A percentile compares a stretch with the other conserved stretches of the same genome.
These are phyloP conservation scores for Fusarium sp. DNA, from an alignment of 2,329 filamentous ascomycete species.

Conservation along the genomic window DNA sequence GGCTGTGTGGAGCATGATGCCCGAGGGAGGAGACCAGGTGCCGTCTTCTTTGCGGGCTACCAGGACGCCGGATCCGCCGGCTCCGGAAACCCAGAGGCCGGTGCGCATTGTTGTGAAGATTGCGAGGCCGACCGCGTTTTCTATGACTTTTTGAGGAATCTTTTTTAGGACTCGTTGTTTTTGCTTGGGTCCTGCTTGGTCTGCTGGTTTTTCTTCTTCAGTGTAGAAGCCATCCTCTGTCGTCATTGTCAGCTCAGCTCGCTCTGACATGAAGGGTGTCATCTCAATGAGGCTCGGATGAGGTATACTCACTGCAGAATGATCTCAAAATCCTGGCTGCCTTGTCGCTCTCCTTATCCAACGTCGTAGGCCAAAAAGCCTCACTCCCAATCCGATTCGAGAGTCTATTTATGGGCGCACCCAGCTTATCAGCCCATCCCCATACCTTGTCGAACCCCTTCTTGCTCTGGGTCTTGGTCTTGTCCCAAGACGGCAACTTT, in stretches of 20 bases:
- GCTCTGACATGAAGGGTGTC: neutral
- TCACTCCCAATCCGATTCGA: slow-evolving; percentile 84
- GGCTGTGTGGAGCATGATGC: slow-evolving; percentile 83
- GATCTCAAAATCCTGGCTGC: slow-evolving; percentile 84
- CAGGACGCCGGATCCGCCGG: slow-evolving; percentile 74
- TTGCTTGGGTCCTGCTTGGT: slow-evolving; percentile 49
- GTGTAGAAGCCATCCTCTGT: slow-evolving; percentile 66
- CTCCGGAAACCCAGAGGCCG: slow-evolving; percentile 74
- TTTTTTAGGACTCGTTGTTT: slow-evolving; percentile 62
- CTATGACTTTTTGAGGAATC: slow-evolving; percentile 69
- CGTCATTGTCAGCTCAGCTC: neutral
- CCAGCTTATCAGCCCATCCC: slow-evolving; percentile 62
- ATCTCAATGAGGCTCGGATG: neutral
- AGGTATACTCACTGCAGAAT: slow-evolving; percentile 78
- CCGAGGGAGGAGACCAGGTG: slow-evolving; percentile 82
- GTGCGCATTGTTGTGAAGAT: slow-evolving; percentile 79
- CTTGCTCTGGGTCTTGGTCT: slow-evolving; percentile 67
- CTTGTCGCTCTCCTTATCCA: slow-evolving; percentile 92
- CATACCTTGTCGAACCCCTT: slow-evolving; percentile 81
- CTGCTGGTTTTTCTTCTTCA: slow-evolving; percentile 47
- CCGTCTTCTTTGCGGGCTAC: slow-evolving; percentile 73
- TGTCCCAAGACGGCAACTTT: slow-evolving; percentile 61
- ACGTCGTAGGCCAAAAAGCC: slow-evolving; percentile 85
- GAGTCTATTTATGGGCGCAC: slow-evolving; percentile 81
- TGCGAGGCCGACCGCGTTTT: slow-evolving; percentile 74